These are phyloP conservation scores for Rubia balearica DNA, from an alignment of 305 asterid genomes.

Conservation along the genomic window DNA sequence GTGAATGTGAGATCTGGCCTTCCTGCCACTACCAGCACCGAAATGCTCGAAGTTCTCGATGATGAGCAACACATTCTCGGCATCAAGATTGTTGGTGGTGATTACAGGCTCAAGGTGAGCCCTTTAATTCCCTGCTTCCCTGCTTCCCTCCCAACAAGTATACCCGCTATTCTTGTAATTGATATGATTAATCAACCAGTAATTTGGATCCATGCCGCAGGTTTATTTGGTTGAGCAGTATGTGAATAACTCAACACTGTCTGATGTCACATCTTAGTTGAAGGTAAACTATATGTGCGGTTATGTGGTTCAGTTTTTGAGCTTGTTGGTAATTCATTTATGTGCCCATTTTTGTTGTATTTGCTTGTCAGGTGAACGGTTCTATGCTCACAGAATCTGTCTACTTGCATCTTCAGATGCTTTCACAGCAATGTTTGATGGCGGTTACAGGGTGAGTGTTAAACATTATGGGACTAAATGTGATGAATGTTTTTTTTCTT, in stretches of 20 bases:
- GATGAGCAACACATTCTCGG: constrained; percentile 45
- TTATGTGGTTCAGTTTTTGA: constrained; percentile 12
- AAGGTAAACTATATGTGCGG: constrained; percentile 44
- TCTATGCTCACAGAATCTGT: constrained; percentile 97
- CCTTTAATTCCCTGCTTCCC: neutral
- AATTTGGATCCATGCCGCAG: constrained; percentile 36
- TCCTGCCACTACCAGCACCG: constrained; percentile 54
- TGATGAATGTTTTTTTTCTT: neutral
- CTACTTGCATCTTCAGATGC: constrained; percentile 98
- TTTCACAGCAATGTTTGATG: constrained; percentile 99
- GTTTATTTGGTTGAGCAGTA: constrained; percentile 93
- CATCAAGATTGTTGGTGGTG: constrained; percentile 47
- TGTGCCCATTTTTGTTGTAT: constrained; percentile 10
- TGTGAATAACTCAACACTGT: constrained; percentile 80
- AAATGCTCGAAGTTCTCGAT: constrained; percentile 41
- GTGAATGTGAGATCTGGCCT: constrained; percentile 49
- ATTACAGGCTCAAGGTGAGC: constrained; percentile 43
- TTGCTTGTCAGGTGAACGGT: constrained; percentile 64
- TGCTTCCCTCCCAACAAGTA: neutral
- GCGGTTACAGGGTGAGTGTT: constrained; percentile 92
- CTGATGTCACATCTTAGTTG: constrained; percentile 94
- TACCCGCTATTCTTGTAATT: neutral
- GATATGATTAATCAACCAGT: neutral
- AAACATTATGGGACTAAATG: neutral
- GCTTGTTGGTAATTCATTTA: neutral